Percentiles rank a stretch among this genome's conserved stretches.
These are phyloP conservation scores for Paraconiothyrium sp. DNA, from an alignment of 2,329 filamentous ascomycete genomes.

Conservation along the genomic window DNA sequence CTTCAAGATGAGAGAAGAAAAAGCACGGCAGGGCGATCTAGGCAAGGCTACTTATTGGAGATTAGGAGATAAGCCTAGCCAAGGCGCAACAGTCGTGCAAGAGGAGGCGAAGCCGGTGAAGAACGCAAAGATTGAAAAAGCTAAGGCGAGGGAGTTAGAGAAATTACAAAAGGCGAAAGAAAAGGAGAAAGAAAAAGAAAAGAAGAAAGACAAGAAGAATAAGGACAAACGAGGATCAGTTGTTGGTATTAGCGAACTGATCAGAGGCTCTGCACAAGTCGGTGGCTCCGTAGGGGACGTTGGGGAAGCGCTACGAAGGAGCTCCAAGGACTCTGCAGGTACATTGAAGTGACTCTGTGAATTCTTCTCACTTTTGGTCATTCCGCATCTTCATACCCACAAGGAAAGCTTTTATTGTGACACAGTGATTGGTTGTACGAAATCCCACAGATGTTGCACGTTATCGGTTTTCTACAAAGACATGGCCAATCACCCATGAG, in stretches of 20 bases:
- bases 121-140: neutral
- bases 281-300: constrained; percentile 10
- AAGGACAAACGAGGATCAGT: neutral
- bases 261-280: constrained; percentile 11
- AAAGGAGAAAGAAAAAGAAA: constrained; percentile 2
- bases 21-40: constrained; percentile 32
- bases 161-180: constrained; percentile 6
- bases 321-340: neutral
- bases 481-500: too few relatives aligned
- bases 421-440: too few relatives aligned
- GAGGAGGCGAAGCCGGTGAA: neutral
- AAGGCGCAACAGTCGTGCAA: neutral
- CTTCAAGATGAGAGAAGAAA: constrained; percentile 33
- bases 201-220: constrained; percentile 5
- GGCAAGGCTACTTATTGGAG: constrained; percentile 40
- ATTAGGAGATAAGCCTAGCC: neutral
- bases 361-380: too few relatives aligned
- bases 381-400: too few relatives aligned
- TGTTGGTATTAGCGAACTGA: constrained; percentile 1
- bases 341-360: neutral
- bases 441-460: too few relatives aligned
- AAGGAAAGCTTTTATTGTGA: too few relatives aligned
- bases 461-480: too few relatives aligned
- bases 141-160: constrained; percentile 1
- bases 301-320: constrained; percentile 7